Evolutionary conservation across 108 stramenopile genomes (phyloP).

Genomic region (Epipyxis sp.): DNA sequence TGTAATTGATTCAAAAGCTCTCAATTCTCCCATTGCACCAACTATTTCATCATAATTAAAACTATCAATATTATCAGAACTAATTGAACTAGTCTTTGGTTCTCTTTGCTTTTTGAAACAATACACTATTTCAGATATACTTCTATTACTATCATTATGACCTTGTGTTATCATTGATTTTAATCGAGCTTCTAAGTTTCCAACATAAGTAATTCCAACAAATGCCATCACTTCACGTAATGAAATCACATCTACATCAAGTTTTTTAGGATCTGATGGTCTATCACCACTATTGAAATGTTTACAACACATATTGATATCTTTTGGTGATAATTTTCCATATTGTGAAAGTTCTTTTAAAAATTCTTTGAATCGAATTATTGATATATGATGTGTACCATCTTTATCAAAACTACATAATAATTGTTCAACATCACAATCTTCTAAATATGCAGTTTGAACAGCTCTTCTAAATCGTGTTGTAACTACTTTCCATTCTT

Average conservation of each 20-base stretch:
- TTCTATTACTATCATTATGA: not conserved
- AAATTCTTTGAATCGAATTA: slow-evolving; percentile 18
- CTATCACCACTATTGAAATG: too few species aligned
- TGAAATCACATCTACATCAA: too few species aligned
- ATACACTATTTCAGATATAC: too few species aligned
- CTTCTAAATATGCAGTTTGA: slow-evolving; percentile 31
- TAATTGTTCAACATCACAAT: slow-evolving; percentile 24
- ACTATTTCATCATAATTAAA: not conserved
- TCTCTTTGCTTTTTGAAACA: not conserved
- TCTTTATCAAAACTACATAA: slow-evolving; percentile 35
- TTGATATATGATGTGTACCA: slow-evolving; percentile 18
- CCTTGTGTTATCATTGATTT: not conserved
- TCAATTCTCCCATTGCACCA: not conserved
- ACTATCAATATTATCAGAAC: not conserved
- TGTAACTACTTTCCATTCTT: slow-evolving; percentile 13
- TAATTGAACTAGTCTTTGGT: not conserved
- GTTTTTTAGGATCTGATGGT: too few species aligned
- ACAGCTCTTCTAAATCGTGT: not conserved
- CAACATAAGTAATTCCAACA: slow-evolving; percentile 12
- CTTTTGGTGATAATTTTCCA: not conserved
- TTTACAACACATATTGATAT: too few species aligned
- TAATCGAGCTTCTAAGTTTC: slow-evolving; percentile 10
- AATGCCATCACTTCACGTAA: not conserved
- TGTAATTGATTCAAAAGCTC: not conserved
- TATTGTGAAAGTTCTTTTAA: slow-evolving; percentile 23